These are phyloP conservation scores for Cyclanthera cordifolia DNA, from an alignment of 306 rosid genomes.

Conservation along the genomic window DNA sequence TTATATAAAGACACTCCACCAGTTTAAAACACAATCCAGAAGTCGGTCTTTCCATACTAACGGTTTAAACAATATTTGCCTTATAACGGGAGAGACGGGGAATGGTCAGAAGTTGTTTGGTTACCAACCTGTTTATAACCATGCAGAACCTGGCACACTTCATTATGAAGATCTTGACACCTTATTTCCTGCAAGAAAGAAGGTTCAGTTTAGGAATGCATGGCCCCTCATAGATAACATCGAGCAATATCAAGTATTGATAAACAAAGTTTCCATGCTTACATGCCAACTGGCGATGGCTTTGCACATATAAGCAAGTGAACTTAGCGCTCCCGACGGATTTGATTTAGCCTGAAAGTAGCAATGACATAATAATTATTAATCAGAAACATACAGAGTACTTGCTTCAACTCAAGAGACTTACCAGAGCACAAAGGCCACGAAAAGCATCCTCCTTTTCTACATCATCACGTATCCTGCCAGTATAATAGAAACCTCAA, in stretches of 20 bases:
- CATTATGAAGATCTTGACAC: constrained; percentile 79
- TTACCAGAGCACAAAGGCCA: constrained; percentile 94
- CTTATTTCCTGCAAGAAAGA: constrained; percentile 62
- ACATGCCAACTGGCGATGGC: constrained; percentile 99
- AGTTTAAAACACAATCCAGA: neutral
- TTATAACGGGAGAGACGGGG: neutral
- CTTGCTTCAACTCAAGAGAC: constrained; percentile 13
- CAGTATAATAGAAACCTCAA: constrained; percentile 21
- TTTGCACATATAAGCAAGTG: constrained; percentile 65
- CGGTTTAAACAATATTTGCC: neutral
- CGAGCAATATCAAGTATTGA: neutral
- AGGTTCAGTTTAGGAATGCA: constrained; percentile 12
- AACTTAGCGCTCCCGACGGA: constrained; percentile 86
- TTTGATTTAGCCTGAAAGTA: constrained; percentile 73
- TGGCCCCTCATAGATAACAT: neutral
- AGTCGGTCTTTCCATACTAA: neutral
- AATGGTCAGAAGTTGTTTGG: neutral
- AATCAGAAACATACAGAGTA: neutral
- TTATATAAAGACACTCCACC: neutral
- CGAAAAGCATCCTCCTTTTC: constrained; percentile 98
- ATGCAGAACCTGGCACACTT: constrained; percentile 82
- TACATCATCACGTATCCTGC: constrained; percentile 90
- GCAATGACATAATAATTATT: neutral
- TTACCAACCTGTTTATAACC: constrained; percentile 83
- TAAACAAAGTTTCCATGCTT: constrained; percentile 25